Conservation (phyloP, 2,329 filamentous ascomycete species). For the Aspergillus ruber region DNA sequence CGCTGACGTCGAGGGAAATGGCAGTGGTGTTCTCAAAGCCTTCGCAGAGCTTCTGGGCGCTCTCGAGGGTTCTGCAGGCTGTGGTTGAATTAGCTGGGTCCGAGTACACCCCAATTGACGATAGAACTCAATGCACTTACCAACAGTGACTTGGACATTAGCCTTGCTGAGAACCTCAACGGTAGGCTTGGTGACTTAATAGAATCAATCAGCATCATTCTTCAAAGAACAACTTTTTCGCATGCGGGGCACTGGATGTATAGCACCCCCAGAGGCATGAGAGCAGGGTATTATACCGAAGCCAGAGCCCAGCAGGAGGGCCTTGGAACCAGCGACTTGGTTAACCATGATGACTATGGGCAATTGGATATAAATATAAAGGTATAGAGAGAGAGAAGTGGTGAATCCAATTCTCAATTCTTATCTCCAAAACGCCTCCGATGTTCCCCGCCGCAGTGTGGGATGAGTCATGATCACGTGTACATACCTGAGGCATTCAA, state of each 20-base stretch:
- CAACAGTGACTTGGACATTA: constrained; percentile 60
- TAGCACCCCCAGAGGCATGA: constrained; percentile 1
- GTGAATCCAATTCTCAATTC: constrained; percentile 1
- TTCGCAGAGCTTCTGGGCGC: constrained; percentile 66
- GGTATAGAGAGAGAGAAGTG: constrained; percentile 5
- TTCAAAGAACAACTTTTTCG: constrained; percentile 2
- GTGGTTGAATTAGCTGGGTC: constrained; percentile 1
- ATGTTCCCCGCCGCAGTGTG: constrained; percentile 11
- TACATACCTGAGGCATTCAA: background rate
- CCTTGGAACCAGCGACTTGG: constrained; percentile 33
- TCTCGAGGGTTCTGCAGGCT: constrained; percentile 78
- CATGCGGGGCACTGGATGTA: constrained; percentile 13
- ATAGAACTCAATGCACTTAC: constrained; percentile 36
- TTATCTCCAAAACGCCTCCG: background rate
- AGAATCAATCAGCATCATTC: constrained; percentile 5
- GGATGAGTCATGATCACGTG: constrained; percentile 23
- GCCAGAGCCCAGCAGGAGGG: constrained; percentile 33
- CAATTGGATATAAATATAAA: constrained; percentile 4
- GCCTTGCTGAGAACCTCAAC: constrained; percentile 57
- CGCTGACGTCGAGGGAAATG: constrained; percentile 76
- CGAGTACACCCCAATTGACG: background rate
- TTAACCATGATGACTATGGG: constrained; percentile 27
- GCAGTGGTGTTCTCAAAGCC: constrained; percentile 67
- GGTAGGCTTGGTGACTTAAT: constrained; percentile 54
- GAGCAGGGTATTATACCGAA: constrained; percentile 23